Percentiles rank a stretch among this genome's conserved stretches.
phyloP scores from a whole-genome alignment of 2,329 filamentous ascomycete genomes.

The Phialocephala sp. region DNA sequence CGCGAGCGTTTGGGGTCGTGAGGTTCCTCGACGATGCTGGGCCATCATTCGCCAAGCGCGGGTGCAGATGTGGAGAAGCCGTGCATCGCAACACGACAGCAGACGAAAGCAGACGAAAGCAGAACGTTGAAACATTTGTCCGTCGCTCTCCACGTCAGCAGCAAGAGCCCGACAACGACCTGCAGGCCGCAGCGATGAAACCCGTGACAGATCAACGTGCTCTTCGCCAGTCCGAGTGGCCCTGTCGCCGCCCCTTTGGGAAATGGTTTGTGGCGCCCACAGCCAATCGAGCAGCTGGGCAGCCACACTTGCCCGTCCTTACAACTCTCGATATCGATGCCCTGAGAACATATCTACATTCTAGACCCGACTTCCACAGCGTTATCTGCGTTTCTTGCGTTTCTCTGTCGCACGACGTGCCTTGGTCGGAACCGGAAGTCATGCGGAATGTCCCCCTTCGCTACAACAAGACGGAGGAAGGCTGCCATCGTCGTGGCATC shows the following conservation, averaged over 20 bases:
- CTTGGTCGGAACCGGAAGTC: background rate
- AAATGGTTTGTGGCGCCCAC: background rate
- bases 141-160: conserved; percentile 9
- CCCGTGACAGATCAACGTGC: conserved; percentile 7
- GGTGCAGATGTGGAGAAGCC: conserved; percentile 1
- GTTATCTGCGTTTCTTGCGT: background rate
- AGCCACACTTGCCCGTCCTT: background rate
- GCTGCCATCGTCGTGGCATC: background rate
- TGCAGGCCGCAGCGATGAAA: conserved; percentile 16
- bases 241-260: background rate
- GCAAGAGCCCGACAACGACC: background rate
- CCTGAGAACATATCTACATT: background rate
- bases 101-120: background rate
- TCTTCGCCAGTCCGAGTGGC: conserved; percentile 4
- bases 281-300: background rate
- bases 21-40: background rate
- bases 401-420: background rate
- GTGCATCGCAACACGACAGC: background rate
- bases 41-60: background rate
- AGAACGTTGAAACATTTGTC: background rate
- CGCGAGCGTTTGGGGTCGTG: background rate
- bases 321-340: background rate
- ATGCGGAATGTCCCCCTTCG: too few relatives aligned
- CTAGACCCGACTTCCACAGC: background rate
- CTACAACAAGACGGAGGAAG: background rate